Evolutionary conservation across 495 filamentous ascomycete species (phyloP), one percentile per base, ranked within the genome.

Genomic region (Aspergillus steynii): DNA sequence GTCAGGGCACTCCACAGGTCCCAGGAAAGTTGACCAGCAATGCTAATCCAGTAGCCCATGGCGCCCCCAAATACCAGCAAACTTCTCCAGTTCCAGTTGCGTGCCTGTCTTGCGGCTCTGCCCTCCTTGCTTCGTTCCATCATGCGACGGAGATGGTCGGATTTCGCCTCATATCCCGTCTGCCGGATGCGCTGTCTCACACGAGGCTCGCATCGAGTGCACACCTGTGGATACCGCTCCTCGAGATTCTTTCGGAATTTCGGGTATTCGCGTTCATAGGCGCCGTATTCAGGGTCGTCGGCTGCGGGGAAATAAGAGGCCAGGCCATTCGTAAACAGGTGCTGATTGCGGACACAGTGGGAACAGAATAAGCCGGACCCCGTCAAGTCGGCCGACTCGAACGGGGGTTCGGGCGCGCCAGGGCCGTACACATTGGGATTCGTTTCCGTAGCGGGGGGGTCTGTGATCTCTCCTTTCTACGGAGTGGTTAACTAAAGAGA

Each of bases 401-500:
- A 73, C 61, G 64, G 67, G 29, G 59, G 65, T 12, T 60, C 75
- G 29, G 68, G 69, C 58, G 67, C 70, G 64, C 61, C 70, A 45
- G 68, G 62, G 9, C 62, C 66, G 46, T 66, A 59, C 5, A 58
- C 60, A 25, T 61, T 58, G 5, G 77, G 59, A 31, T 76, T 74
- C 20, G 76, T 79, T 29, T 77, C 81, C 9, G 81, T 72, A 31
- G 84, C 81, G n/a, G 93, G 92, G 15, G 93, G 91, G 69, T 97
- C 93, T 51, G 89, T 90, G 50, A 96, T 92, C 55, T 93, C 82
- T 67, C 93, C 93, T 70, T 91, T 83, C 89, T 93, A 65, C 29
- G 47, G 25, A 29, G 48, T 10, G 10, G 8, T 26, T 46, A 26
- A 10, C 12, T 34, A 14, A 27, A 61, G 50, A 68, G 59, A 47